Percentiles rank a stretch among this genome's conserved stretches.
These are phyloP conservation scores for Fusarium solani-melongenae DNA, from an alignment of 2,329 filamentous ascomycete genomes.

Conservation along the genomic window DNA sequence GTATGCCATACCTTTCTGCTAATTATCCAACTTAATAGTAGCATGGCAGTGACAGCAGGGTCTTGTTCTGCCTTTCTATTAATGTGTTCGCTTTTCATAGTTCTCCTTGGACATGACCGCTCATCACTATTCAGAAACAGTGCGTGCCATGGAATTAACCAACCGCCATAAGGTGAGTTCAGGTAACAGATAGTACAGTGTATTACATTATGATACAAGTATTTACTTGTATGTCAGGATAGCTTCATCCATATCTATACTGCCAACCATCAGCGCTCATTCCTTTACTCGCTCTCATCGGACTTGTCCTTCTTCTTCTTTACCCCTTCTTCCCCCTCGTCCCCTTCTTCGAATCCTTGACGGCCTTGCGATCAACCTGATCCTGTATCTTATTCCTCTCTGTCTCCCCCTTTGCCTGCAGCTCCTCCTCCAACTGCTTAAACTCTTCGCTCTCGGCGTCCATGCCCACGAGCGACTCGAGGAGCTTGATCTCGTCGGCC, in stretches of 20 bases:
- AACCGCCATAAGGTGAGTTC: not conserved
- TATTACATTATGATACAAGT: not conserved
- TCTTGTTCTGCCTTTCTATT: not conserved
- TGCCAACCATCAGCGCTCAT: not conserved
- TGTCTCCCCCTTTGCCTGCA: constrained; percentile 74
- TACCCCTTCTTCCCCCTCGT: constrained; percentile 23
- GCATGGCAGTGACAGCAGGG: not conserved
- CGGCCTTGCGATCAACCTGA: constrained; percentile 80
- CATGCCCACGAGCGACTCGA: constrained; percentile 89
- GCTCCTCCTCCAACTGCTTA: constrained; percentile 67
- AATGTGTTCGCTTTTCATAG: not conserved
- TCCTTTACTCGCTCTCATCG: constrained; percentile 47
- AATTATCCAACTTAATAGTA: not conserved
- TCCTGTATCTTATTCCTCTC: constrained; percentile 82
- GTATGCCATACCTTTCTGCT: not conserved
- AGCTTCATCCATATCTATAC: not conserved
- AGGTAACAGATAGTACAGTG: not conserved
- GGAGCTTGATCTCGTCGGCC: constrained; percentile 93
- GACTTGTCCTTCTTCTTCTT: constrained; percentile 50
- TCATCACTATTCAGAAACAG: not conserved
- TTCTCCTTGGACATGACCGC: not conserved
- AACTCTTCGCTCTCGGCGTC: constrained; percentile 82
- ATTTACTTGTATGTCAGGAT: not conserved
- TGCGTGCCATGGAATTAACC: not conserved
- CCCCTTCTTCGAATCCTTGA: constrained; percentile 62